Base-by-base conservation (phyloP, 306 rosid genomes). In the Styphnolobium japonicum region DNA sequence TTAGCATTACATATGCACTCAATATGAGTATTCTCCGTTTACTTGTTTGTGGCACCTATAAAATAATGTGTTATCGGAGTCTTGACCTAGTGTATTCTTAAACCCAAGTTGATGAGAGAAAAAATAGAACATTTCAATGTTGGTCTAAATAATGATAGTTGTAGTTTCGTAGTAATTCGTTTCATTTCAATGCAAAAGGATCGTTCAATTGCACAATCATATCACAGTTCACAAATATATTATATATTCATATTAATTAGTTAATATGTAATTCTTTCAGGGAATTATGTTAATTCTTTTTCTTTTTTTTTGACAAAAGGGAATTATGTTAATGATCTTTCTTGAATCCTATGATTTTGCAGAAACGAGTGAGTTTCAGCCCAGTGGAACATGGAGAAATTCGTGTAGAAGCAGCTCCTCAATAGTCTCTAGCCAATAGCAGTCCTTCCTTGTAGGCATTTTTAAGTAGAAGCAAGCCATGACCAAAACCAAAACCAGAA, bases 331-430 rank as follows among this genome's bases (percentile, higher is more conserved):
- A 22, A 46, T 29, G 6, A 7, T 18, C 0, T 57, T 43, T 5
- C 5, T 71, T 71, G 48, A 46, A 43, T 61, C 1, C 7, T 21
- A 16, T 42, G 68, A 7, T 46, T 73, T 77, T 86, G 89, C 90
- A 92, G 94, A 91, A 89, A 83, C 79, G 87, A 22, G 97, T 91
- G 53, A 91, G 90, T 85, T 91, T 91, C 75, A 75, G 85, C 34
- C 87, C 90, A 10, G 6, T 53, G 55, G 87, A 91, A 69, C 79
- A 57, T 57, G 92, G 79, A 49, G 92, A 87, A 76, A 87, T 75
- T 73, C 56, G 19, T 33, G 62, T 77, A 27, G 92, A 61, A 46
- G 65, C n/a, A 67, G 45, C 58, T 37, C 12, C 80, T 46, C 65
- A 39, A 43, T 75, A 63, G 78, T 21, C 7, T 49, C 19, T 39